Conservation (phyloP, 495 filamentous ascomycete species). For the Cercophora scortea region DNA sequence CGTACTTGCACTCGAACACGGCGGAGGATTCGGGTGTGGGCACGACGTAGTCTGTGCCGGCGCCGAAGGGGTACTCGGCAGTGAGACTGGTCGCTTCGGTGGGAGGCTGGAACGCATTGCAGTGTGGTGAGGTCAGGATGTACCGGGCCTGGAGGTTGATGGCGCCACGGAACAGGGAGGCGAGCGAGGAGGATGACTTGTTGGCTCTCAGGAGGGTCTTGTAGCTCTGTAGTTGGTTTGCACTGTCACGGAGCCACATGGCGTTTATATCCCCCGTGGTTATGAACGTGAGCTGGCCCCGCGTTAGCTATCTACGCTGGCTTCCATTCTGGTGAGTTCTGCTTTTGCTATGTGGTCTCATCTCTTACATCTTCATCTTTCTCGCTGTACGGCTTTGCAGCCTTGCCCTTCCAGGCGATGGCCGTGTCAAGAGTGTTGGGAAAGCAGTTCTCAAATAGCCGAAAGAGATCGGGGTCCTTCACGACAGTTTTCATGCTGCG, state of each 20-base stretch:
- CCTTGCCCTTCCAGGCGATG: conserved; percentile 53
- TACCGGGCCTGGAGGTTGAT: conserved; percentile 62
- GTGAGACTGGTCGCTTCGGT: conserved; percentile 36
- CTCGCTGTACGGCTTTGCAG: conserved; percentile 28
- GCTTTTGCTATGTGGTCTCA: too few species aligned
- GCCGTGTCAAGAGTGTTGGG: conserved; percentile 65
- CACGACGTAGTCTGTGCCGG: conserved; percentile 12
- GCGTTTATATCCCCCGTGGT: conserved; percentile 63
- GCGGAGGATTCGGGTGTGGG: conserved; percentile 9
- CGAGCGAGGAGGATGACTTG: conserved; percentile 38
- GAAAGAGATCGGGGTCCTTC: conserved; percentile 55
- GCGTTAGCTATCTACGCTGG: too few species aligned
- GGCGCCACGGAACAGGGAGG: conserved; percentile 52
- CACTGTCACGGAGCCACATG: conserved; percentile 64
- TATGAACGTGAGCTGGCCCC: conserved; percentile 34
- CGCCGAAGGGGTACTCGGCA: conserved; percentile 19
- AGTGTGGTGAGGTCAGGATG: conserved; percentile 50
- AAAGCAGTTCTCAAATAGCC: conserved; percentile 57
- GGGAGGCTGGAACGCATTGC: conserved; percentile 59
- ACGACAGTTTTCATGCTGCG: conserved; percentile 39
- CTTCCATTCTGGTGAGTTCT: too few species aligned
- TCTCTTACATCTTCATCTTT: conserved; percentile 13
- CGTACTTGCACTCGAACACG: conserved; percentile 53
- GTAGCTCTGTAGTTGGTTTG: conserved; percentile 62
- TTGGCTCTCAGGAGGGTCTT: conserved; percentile 45